Conservation (phyloP, 1,284 basidiomycete species). For the Ustilago sp. region DNA sequence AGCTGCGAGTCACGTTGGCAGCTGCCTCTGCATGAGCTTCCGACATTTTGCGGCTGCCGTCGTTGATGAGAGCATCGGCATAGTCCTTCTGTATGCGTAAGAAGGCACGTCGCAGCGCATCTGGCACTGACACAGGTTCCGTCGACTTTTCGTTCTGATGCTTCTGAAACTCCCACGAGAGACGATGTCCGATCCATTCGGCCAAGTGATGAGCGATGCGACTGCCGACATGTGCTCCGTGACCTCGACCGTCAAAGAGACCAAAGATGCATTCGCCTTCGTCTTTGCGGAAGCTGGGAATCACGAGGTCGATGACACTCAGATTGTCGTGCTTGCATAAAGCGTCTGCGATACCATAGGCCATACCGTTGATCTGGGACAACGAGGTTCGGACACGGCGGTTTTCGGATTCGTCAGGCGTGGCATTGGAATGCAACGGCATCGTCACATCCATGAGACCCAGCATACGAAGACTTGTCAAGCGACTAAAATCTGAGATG, state of each 20-base stretch:
- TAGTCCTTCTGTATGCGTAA: slow-evolving; percentile 65
- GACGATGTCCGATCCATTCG: slow-evolving; percentile 56
- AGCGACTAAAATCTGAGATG: slow-evolving; percentile 87
- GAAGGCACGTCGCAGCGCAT: slow-evolving; percentile 64
- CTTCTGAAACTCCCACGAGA: slow-evolving; percentile 60
- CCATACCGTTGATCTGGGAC: slow-evolving; percentile 91
- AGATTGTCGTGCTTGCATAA: slow-evolving; percentile 76
- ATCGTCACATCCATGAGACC: slow-evolving; percentile 99
- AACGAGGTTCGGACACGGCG: slow-evolving; percentile 91
- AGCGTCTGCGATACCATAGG: slow-evolving; percentile 97
- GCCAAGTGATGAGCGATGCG: slow-evolving; percentile 73
- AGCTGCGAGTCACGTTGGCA: slow-evolving; percentile 37
- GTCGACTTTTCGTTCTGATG: slow-evolving; percentile 33
- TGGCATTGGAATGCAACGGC: slow-evolving; percentile 70
- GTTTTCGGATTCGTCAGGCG: slow-evolving; percentile 88
- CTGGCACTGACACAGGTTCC: slow-evolving; percentile 51
- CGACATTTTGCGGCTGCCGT: slow-evolving; percentile 53
- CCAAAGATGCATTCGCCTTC: slow-evolving; percentile 92
- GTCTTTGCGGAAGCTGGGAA: slow-evolving; percentile 84
- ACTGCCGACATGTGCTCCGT: slow-evolving; percentile 71
- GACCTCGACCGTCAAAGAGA: slow-evolving; percentile 81
- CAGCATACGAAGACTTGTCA: slow-evolving; percentile 84
- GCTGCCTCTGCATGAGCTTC: slow-evolving; percentile 50
- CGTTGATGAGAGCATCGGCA: slow-evolving; percentile 63
- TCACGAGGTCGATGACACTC: slow-evolving; percentile 91